Base-by-base conservation (phyloP, 2,329 filamentous ascomycete genomes). In the Pyricularia sp. region DNA sequence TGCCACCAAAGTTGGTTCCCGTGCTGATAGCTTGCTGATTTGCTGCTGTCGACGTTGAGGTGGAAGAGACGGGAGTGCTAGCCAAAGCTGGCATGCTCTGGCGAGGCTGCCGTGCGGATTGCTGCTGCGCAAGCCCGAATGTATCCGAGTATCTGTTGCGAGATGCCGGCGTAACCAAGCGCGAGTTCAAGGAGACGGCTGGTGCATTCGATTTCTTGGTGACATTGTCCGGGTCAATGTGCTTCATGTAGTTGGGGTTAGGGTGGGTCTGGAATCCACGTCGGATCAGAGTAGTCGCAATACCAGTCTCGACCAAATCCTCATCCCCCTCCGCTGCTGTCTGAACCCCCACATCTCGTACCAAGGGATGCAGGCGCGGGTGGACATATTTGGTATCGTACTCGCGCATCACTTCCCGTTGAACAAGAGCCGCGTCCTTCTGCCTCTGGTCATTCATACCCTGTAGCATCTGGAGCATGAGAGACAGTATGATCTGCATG, bases 331-430 rank as follows among this genome's bases (percentile, higher is more conserved):
- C 75, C 53, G 74, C 74, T 0, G 84, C 85, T 66, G 88, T 88
- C 74, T 97, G 93, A 0, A 89, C 94, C 6, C 86, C 89, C 1
- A 93, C 91, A 85, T 86, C 83, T 64, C 84, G 78, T 68, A 96
- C 90, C 5, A 89, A 80, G 8, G 89, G 90, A 70, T 96, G 90
- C n/a, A 96, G 84, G 12, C 88, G 84, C 2, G 94, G 94, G 71
- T 96, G 91, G 0, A 99, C 94, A 72, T 89, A 97, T 78, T 99
- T 99, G 70, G 86, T 90, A 73, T 97, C 91, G 73, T 99, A 99
- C 76, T 99, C 94, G 73, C 92, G 88, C 76, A 97, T 82, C 5
- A 97, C 93, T 75, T 97, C 90, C 70, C 89, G 91, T 70, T 96
- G 91, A 66, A 99, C 89, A 61, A 97, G 82, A 2, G 87, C 82